Percentiles rank a stretch among this genome's conserved stretches.
Evolutionary conservation across 192 early-diverging fungal species (phyloP).

Genomic region (Backusella macrospora): DNA sequence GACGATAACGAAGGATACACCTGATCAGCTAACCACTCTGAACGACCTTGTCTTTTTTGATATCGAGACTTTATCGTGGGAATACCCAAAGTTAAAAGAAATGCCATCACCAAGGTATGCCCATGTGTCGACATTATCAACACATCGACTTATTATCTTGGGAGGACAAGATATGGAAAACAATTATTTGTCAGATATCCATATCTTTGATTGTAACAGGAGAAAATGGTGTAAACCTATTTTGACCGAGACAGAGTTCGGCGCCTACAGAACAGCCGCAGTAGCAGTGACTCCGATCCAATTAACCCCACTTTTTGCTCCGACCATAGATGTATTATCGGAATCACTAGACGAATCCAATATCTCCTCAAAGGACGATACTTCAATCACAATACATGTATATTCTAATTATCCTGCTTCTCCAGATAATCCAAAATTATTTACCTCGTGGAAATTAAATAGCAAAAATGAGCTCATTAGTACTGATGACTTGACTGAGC

Average conservation of each 20-base stretch:
- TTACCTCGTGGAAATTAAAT: constrained; percentile 71
- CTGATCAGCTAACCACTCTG: constrained; percentile 62
- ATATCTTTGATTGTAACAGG: constrained; percentile 68
- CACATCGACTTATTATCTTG: constrained; percentile 63
- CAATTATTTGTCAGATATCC: constrained; percentile 75
- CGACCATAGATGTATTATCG: not conserved
- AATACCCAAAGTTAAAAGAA: constrained; percentile 47
- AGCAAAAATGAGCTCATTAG: constrained; percentile 48
- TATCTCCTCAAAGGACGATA: not conserved
- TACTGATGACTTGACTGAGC: constrained; percentile 63
- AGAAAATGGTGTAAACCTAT: constrained; percentile 63
- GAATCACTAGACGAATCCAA: constrained; percentile 31
- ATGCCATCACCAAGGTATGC: constrained; percentile 72
- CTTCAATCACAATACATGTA: constrained; percentile 43
- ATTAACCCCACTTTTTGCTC: constrained; percentile 1
- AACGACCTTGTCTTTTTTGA: constrained; percentile 71
- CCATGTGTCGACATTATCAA: constrained; percentile 67
- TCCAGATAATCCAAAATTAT: constrained; percentile 59
- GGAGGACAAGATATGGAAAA: constrained; percentile 78
- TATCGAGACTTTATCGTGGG: constrained; percentile 62
- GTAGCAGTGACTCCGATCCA: constrained; percentile 49
- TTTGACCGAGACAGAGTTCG: constrained; percentile 70
- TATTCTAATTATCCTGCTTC: constrained; percentile 67
- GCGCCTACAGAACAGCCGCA: constrained; percentile 76
- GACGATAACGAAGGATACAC: constrained; percentile 62